A percentile compares a stretch with the other conserved stretches of the same genome.
These are phyloP conservation scores for Antitrichia curtipendula DNA, from an alignment of 225 moss, liverwort and hornwort species.

Conservation along the genomic window DNA sequence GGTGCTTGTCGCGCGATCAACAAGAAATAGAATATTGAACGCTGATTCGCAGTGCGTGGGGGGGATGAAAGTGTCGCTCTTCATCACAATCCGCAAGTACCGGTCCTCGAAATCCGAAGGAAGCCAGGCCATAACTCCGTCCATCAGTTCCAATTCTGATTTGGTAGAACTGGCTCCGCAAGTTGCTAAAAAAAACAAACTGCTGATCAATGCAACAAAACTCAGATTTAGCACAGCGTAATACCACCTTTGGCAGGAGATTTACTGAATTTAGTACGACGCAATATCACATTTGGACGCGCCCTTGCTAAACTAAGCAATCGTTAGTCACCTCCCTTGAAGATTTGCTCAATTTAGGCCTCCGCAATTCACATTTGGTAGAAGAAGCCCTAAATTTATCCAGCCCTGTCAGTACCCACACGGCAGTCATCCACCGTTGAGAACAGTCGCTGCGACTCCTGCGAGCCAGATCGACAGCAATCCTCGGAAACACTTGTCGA, in stretches of 20 bases:
- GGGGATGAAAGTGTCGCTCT: neutral
- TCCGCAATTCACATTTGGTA: neutral
- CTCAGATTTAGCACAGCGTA: neutral
- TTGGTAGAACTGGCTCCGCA: neutral
- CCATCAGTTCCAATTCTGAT: neutral
- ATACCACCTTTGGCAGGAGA: neutral
- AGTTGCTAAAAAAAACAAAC: neutral
- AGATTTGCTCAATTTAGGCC: neutral
- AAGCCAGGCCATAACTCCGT: neutral
- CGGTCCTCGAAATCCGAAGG: neutral
- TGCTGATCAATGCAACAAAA: neutral
- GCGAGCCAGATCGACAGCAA: neutral
- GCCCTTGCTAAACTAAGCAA: neutral
- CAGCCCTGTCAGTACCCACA: too few species aligned
- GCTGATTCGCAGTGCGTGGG: neutral
- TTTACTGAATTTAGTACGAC: neutral
- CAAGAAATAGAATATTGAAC: neutral
- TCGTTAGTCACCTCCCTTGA: neutral
- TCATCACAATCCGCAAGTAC: neutral
- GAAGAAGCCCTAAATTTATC: neutral
- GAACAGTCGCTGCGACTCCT: neutral
- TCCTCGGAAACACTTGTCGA: neutral
- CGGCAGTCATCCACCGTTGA: neutral
- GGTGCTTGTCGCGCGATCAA: neutral
- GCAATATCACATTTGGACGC: neutral